Evolutionary conservation across 1,284 basidiomycete species (phyloP).

Genomic region (Xerocomus amazonicus): DNA sequence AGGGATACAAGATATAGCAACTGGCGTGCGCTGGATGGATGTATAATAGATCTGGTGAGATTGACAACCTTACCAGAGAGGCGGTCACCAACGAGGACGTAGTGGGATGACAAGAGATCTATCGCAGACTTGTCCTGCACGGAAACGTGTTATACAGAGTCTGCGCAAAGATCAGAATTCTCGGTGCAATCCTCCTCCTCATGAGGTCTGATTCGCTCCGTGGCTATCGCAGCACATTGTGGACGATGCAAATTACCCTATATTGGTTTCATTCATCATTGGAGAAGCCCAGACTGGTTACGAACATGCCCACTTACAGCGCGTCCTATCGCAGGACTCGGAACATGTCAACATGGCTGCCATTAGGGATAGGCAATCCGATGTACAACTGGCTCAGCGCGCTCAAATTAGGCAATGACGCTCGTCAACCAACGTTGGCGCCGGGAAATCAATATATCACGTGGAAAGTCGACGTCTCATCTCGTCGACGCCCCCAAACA

Average conservation of each 20-base stretch:
- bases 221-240: constrained; percentile 17
- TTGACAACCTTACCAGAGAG: constrained; percentile 8
- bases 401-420: too few relatives aligned
- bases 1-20: constrained; percentile 13
- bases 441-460: too few relatives aligned
- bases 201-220: constrained; percentile 21
- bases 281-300: constrained; percentile 22
- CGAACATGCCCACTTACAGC: constrained; percentile 15
- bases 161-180: constrained; percentile 16
- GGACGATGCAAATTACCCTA: constrained; percentile 19
- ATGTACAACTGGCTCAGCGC: constrained; percentile 4
- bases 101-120: too few relatives aligned
- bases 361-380: constrained; percentile 16
- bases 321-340: too few relatives aligned
- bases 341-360: too few relatives aligned
- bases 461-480: too few relatives aligned
- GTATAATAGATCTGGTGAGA: constrained; percentile 6
- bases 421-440: too few relatives aligned
- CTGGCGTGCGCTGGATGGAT: constrained; percentile 7
- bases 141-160: too few relatives aligned
- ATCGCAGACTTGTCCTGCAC: too few relatives aligned
- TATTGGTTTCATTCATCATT: constrained; percentile 31
- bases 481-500: too few relatives aligned
- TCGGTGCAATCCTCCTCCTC: constrained; percentile 23
- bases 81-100: constrained; percentile 1